Evolutionary conservation across 257 asterid species (phyloP), one percentile per base, ranked within the genome.

Genomic region (Datura wrightii): DNA sequence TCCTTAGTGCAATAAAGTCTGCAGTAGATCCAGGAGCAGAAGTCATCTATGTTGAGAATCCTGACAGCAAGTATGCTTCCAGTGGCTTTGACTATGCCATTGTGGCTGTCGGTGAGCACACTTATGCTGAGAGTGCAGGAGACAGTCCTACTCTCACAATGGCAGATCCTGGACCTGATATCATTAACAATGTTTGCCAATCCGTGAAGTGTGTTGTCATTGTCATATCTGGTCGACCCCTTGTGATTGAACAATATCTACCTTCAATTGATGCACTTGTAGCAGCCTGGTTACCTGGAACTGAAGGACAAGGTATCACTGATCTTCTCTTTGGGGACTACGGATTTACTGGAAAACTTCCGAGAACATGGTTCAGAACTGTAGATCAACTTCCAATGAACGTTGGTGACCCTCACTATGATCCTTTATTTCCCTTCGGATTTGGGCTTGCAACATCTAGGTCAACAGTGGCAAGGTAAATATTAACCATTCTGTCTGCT

Each of bases 201-300:
- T 84, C 88, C 1, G 83, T 92, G 84, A 91, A 89, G 88, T 95
- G 98, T 18, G 90, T 92, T 1, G 97, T 94, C 66, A 69, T 94
- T 86, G 7, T 91, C 70, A 62, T 94, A 69, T 93, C 97, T 19
- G 97, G 98, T 39, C 91, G 96, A 54, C 98, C 98, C 24, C 81
- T 95, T 34, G 93, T 90, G 83, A 87, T 95, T 14, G 93, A 92
- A 82, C 95, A 96, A 13, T 92, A 91, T 85, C 79, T 94, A 58
- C 82, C 92, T 8, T 69, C 82, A 11, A 90, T 93, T 2, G 94
- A 92, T 79, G 98, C 96, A 84, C 92, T 93, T 44, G 93, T 95
- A 59, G 97, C 97, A 46, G 98, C 98, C 34, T 95, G 97, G 98
- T 80, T 94, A 62, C 98, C 98, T 5, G 97, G 98, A 58, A 91